Evolutionary conservation across 208 protist genomes (phyloP), one percentile per base, ranked within the genome.

Genomic region (Tritrichomonas foetus): DNA sequence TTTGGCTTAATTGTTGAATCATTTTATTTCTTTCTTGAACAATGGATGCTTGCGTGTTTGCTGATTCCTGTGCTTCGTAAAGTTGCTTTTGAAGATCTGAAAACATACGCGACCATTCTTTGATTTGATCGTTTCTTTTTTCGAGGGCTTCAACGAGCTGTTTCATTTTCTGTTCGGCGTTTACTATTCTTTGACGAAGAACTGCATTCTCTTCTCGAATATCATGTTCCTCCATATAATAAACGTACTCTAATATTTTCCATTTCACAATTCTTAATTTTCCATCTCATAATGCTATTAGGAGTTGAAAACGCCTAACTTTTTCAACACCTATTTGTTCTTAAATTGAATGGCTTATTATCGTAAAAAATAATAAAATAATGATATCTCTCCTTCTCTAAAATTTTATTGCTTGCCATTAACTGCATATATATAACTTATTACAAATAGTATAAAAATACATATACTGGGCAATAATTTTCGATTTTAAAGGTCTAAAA

Each of bases 161-260:
- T n/a, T 47, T 13, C 5, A 89, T 44, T 27, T 89, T 89, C 39
- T 89, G 41, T 57, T 89, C 78, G 33, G 41, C 30, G 9, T 25
- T 47, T 57, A 13, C 57, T 33, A 89, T 13, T 22, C 78, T 13
- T 53, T 53, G 78, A 11, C 78, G 41, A 36, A 89, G 78, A 36
- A 89, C 78, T 39, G 41, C 22, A 89, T 89, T 89, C 22, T 89
- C 78, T 47, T 89, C 78, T n/a, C 47, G 20, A 57, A 89, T 89
- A 44, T 89, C 78, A 89, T 89, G 78, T 27, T 44, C 33, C 33
- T 89, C 78, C 78, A 89, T 89, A 72, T 9, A 72, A 72, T 36
- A 72, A 72, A 36, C 66, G 30, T 36, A 72, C 14, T 72, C 66
- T 72, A 22, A 72, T 72, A 27, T 64, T 64, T 64, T 64, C 57